Base-by-base conservation (phyloP, 805 yeast species). In the Ogataea nakhonphanomensis region DNA sequence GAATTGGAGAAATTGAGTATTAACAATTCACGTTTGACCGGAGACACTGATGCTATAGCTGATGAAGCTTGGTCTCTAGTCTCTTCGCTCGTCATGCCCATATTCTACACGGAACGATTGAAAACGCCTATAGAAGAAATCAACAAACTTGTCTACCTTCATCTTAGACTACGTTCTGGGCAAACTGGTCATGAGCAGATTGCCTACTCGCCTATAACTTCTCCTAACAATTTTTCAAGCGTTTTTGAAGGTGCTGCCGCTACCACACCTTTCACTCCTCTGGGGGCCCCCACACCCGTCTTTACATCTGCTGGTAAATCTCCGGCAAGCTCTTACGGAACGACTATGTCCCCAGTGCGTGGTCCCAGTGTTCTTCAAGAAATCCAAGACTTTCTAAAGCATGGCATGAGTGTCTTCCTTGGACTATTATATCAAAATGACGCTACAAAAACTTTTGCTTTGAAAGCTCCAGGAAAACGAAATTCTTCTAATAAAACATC, bases 121-220 rank as follows among this genome's bases (percentile, higher is more conserved):
- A 63, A 71, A 13, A 70, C 72, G 0, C 79, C 83, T 0, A 69
- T 79, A 3, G 85, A 79, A 46, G 82, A 79, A 50, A 58, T 74
- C 15, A 78, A 77, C 50, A 69, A 67, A 32, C 58, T 77, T 38
- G 71, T 78, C 1, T 57, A 58, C 15, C 37, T 65, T 8, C 64
- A 64, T 44, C 38, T 62, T n/a, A 49, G 55, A 17, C 44, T 65
- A 7, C 45, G 64, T 23, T 39, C 38, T 17, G 47, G 25, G 23
- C 50, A 31, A 43, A 37, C 17, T 7, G 30, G 36, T 13, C 27
- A 35, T 17, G 43, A 33, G 7, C 33, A 35, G 11, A 12, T 37
- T 23, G 30, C 34, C n/a, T 30, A 27, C 12, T 45, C 53, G 7
- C 49, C 53, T 6, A 14, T 40, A 4, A 21, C 26, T 5, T 45